Evolutionary conservation across 2,329 filamentous ascomycete species (phyloP), one percentile per base, ranked within the genome.

Genomic region (Sporothrix inflata): DNA sequence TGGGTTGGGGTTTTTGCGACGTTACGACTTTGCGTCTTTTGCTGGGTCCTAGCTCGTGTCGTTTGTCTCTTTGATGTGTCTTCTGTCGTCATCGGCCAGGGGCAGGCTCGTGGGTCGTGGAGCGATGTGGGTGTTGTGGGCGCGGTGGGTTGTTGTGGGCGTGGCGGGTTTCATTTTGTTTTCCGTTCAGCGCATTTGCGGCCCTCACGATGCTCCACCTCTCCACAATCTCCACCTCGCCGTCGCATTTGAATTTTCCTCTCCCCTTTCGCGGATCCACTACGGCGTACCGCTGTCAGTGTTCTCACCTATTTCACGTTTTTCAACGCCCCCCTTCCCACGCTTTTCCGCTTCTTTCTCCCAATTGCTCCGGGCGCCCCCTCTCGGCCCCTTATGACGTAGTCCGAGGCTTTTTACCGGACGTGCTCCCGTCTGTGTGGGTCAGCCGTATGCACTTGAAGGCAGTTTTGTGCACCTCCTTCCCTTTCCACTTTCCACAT

Each of bases 211-310:
- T 34, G 2, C 24, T 24, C 4, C 53, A 65, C 40, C 61, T 47
- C 40, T 65, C 61, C 61, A 65, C 61, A 65, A 11, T 21, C 12
- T 47, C 61, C 40, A 45, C 40, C 40, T 30, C 55, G 40, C 40
- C 61, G 61, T 47, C 61, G 61, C 42, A 19, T 65, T 30, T 47
- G 24, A 65, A 65, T 65, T 65, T 65, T 65, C 42, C 42, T 45
- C 60, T 61, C 60, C 12, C 30, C 34, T 40, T 61, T 11, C 30
- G n/a, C n/a, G n/a, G n/a, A n/a, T n/a, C n/a, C n/a, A n/a, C n/a
- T n/a, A n/a, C n/a, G n/a, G n/a, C n/a, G n/a, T n/a, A n/a, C n/a
- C n/a, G n/a, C n/a, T n/a, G n/a, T n/a, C n/a, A n/a, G n/a, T n/a
- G n/a, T n/a, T n/a, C n/a, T n/a, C n/a, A n/a, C n/a, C n/a, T n/a